A percentile compares a stretch with the other conserved stretches of the same genome.
Evolutionary conservation across 257 asterid species (phyloP).

Genomic region (Penstemon eatonii): DNA sequence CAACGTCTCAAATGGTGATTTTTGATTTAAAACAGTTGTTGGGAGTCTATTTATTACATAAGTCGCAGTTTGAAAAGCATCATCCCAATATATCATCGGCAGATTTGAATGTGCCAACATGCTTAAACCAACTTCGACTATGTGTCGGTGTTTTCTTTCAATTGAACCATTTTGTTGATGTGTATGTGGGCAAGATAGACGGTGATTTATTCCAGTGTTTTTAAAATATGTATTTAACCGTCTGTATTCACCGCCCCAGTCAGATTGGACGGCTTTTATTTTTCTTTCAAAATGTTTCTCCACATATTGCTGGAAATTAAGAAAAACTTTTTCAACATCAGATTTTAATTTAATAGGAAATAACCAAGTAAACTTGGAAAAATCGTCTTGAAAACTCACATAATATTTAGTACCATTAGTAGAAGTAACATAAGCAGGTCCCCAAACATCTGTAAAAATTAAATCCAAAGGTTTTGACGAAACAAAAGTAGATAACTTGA

Average conservation of each 20-base stretch:
- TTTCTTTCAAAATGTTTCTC: background rate
- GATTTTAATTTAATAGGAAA: background rate
- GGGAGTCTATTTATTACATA: too few relatives aligned
- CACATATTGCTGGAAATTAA: background rate
- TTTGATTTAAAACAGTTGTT: too few relatives aligned
- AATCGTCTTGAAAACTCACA: background rate
- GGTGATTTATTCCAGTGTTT: background rate
- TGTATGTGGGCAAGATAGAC: background rate
- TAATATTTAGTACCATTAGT: background rate
- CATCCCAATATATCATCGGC: too few relatives aligned
- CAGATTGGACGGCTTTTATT: slow-evolving; percentile 5
- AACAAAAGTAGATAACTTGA: background rate
- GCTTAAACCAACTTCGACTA: slow-evolving; percentile 3
- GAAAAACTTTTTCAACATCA: background rate
- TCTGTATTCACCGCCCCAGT: slow-evolving; percentile 19
- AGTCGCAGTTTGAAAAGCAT: too few relatives aligned
- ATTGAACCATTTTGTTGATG: slow-evolving; percentile 13
- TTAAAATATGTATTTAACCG: background rate
- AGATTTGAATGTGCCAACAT: too few relatives aligned
- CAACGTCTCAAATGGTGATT: too few relatives aligned
- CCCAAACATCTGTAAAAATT: slow-evolving; percentile 1
- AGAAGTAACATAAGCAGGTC: background rate
- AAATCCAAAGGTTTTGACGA: background rate
- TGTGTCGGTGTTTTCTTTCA: slow-evolving; percentile 6
- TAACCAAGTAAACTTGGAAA: background rate